phyloP scores from a whole-genome alignment of 1,139 yeast genomes.

The Taphrina populina region DNA sequence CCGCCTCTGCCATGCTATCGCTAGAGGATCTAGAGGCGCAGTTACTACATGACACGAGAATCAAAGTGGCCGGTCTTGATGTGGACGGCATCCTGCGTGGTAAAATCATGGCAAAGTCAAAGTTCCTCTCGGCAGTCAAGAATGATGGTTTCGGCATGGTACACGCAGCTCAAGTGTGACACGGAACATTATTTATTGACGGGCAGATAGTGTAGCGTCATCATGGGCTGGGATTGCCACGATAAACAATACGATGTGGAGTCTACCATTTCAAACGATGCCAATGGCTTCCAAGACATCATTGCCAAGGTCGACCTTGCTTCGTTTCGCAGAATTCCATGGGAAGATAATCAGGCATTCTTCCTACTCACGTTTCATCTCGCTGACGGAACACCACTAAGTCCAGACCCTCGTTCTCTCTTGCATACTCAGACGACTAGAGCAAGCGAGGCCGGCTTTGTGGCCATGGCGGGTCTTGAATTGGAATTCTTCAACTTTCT shows the following conservation, averaged over 20 bases:
- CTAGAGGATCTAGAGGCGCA: not conserved
- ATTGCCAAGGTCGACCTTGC: slow-evolving; percentile 43
- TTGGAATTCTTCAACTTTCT: slow-evolving; percentile 46
- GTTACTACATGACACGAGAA: slow-evolving; percentile 40
- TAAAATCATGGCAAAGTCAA: slow-evolving; percentile 44
- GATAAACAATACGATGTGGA: slow-evolving; percentile 44
- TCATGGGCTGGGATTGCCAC: slow-evolving; percentile 49
- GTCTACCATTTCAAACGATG: slow-evolving; percentile 43
- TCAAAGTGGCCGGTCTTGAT: slow-evolving; percentile 47
- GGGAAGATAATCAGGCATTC: slow-evolving; percentile 44
- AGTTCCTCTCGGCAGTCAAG: slow-evolving; percentile 42
- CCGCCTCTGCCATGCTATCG: too few relatives aligned
- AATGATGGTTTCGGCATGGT: slow-evolving; percentile 44
- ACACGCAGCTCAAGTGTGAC: too few relatives aligned
- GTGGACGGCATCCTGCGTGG: slow-evolving; percentile 47
- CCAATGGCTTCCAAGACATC: slow-evolving; percentile 46
- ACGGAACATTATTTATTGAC: not conserved
- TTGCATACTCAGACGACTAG: slow-evolving; percentile 40
- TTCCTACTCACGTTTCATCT: slow-evolving; percentile 44
- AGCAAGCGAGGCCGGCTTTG: slow-evolving; percentile 32
- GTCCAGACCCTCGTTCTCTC: slow-evolving; percentile 45
- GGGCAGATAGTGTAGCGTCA: slow-evolving; percentile 39
- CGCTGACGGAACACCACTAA: slow-evolving; percentile 42
- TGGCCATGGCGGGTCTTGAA: slow-evolving; percentile 46
- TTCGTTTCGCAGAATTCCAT: slow-evolving; percentile 43